phyloP scores from a whole-genome alignment of 164 flowering plant genomes.

The Stephania japonica region DNA sequence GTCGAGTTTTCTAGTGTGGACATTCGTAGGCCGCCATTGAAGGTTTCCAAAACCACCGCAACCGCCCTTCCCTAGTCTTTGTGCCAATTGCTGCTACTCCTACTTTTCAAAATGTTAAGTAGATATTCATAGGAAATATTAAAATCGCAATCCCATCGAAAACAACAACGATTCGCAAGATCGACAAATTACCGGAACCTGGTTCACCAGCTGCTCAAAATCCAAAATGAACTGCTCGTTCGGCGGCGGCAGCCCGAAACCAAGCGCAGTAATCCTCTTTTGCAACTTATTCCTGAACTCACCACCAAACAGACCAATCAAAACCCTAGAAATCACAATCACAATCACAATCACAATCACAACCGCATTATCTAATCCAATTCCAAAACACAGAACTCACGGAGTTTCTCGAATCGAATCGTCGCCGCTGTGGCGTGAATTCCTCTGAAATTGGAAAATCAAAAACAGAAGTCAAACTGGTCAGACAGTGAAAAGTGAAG shows the following conservation, averaged over 20 bases:
- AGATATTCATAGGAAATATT: not conserved
- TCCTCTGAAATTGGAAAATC: conserved; percentile 40
- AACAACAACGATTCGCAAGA: not conserved
- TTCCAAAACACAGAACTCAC: conserved; percentile 31
- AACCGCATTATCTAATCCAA: not conserved
- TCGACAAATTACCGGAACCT: conserved; percentile 53
- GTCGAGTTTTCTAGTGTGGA: too few species aligned
- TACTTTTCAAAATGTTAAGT: not conserved
- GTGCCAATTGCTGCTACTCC: too few species aligned
- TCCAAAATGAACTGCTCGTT: conserved; percentile 86
- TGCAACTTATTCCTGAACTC: conserved; percentile 72
- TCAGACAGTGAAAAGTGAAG: not conserved
- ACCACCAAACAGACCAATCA: conserved; percentile 5
- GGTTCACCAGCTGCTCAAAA: conserved; percentile 72
- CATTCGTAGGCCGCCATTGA: too few species aligned
- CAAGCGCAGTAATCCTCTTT: conserved; percentile 74
- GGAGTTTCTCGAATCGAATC: conserved; percentile 65
- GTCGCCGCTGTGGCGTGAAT: conserved; percentile 48
- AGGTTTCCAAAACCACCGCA: too few species aligned
- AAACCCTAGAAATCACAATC: not conserved
- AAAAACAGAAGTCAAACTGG: not conserved
- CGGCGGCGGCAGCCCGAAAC: conserved; percentile 83
- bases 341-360: not conserved
- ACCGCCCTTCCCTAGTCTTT: too few species aligned
- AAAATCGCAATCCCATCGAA: not conserved